phyloP scores from a whole-genome alignment of 1,284 basidiomycete genomes.

The Phellopilus nigrolimitatus region DNA sequence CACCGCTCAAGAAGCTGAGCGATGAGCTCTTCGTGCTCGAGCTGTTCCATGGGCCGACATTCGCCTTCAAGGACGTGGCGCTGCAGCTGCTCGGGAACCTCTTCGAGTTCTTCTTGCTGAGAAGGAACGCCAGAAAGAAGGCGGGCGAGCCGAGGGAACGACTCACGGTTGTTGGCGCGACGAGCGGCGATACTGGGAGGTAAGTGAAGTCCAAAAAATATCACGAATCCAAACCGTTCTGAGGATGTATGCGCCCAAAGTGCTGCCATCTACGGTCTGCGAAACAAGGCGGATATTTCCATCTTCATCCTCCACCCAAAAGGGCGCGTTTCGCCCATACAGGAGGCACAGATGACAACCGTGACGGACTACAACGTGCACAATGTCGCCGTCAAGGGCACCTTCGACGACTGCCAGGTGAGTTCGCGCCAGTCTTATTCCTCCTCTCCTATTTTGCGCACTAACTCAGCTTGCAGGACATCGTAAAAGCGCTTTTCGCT shows the following conservation, averaged over 20 bases:
- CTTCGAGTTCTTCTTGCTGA: slow-evolving; percentile 91
- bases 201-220: slow-evolving; percentile 34
- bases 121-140: slow-evolving; percentile 65
- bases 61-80: slow-evolving; percentile 99
- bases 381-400: slow-evolving; percentile 90
- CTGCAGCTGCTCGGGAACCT: slow-evolving; percentile 95
- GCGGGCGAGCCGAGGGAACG: slow-evolving; percentile 58
- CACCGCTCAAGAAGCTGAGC: slow-evolving; percentile 74
- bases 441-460: slow-evolving; percentile 34
- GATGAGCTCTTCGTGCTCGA: slow-evolving; percentile 79
- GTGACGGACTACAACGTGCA: slow-evolving; percentile 94
- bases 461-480: slow-evolving; percentile 52
- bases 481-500: slow-evolving; percentile 91
- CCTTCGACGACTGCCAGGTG: slow-evolving; percentile 97
- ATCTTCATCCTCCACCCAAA: slow-evolving; percentile 99
- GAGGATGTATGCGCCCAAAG: slow-evolving; percentile 43
- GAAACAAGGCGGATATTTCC: slow-evolving; percentile 89
- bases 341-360: slow-evolving; percentile 99
- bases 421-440: slow-evolving; percentile 19
- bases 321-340: slow-evolving; percentile 96
- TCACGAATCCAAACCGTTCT: not conserved
- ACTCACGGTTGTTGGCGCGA: slow-evolving; percentile 94
- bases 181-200: slow-evolving; percentile 97
- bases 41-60: slow-evolving; percentile 97
- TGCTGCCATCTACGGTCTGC: slow-evolving; percentile 95